Evolutionary conservation across 148 eudicot genomes (phyloP), one percentile per base, ranked within the genome.

Genomic region (Camellia sinensis): DNA sequence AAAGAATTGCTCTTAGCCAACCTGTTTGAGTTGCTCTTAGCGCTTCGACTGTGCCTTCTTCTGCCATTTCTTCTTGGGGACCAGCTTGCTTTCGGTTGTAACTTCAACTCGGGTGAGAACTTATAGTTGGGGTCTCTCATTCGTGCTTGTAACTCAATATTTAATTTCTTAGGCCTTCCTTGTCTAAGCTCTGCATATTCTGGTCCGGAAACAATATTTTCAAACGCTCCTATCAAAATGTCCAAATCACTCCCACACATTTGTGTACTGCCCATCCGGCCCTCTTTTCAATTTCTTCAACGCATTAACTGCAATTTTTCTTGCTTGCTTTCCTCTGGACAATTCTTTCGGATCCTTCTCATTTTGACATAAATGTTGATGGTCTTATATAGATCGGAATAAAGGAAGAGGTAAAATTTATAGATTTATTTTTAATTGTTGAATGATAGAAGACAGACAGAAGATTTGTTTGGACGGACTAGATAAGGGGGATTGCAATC

Each of bases 191-290:
- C 99, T 4, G 89, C 94, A 84, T 96, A 93, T 78, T 96, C 99
- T 15, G 98, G 99, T 22, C 99, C 99, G 2, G 94, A 92, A 77
- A 92, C 89, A 44, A 96, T 90, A 82, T 93, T 96, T 79, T 96
- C 99, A 77, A 96, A 96, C 15, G 99, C 98, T 40, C 98, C 99
- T 44, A 96, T 85, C 14, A 96, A 82, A 82, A 96, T 89, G 78
- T 96, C 99, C 69, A 92, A 65, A 83, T 96, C 99, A 81, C 97
- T 93, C 99, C 98, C 98, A 96, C 22, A 91, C 97, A 80, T 96
- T 96, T 13, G 75, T 81, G 77, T 96, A 96, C 48, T 98, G 89
- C 75, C 99, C 99, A 82, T 96, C 99, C 11, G 99, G 98, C 65
- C 99, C 99, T 79, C 90, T 96, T 80, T 92, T 94, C 75, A 96